phyloP scores from a whole-genome alignment of 108 stramenopile species.

The Epipyxis sp. region DNA sequence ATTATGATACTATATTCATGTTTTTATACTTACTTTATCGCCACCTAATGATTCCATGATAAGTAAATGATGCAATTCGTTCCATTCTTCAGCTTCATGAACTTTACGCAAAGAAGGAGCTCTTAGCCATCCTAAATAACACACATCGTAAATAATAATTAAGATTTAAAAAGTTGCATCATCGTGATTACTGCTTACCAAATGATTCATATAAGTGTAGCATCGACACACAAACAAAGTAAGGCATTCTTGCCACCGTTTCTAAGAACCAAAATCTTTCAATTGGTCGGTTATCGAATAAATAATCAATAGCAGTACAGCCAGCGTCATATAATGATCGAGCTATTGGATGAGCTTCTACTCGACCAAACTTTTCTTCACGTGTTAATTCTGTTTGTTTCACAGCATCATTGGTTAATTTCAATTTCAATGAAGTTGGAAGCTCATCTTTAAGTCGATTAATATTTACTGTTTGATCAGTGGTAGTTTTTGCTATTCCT shows the following conservation, averaged over 20 bases:
- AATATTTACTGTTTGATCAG: no score
- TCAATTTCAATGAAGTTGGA: background rate
- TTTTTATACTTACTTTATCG: slow-evolving; percentile 49
- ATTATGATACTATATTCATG: background rate
- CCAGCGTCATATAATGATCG: background rate
- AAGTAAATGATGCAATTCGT: slow-evolving; percentile 90
- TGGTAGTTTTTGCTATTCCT: background rate
- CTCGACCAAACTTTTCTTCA: background rate
- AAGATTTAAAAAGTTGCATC: no score
- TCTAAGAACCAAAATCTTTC: slow-evolving; percentile 82
- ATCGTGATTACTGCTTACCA: slow-evolving; percentile 73
- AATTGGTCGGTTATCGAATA: slow-evolving; percentile 25
- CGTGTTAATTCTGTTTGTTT: background rate
- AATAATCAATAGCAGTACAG: background rate
- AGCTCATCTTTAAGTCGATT: no score
- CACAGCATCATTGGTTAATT: background rate
- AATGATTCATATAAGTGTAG: slow-evolving; percentile 83
- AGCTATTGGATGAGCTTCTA: background rate
- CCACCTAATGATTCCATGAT: slow-evolving; percentile 94
- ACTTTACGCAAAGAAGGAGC: slow-evolving; percentile 40
- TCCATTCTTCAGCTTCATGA: slow-evolving; percentile 87
- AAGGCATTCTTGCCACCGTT: slow-evolving; percentile 88
- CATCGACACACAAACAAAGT: slow-evolving; percentile 87
- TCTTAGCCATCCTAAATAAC: background rate
- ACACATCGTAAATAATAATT: no score